phyloP scores from a whole-genome alignment of 1,139 yeast genomes.

The Magnusiomyces suaveolens region DNA sequence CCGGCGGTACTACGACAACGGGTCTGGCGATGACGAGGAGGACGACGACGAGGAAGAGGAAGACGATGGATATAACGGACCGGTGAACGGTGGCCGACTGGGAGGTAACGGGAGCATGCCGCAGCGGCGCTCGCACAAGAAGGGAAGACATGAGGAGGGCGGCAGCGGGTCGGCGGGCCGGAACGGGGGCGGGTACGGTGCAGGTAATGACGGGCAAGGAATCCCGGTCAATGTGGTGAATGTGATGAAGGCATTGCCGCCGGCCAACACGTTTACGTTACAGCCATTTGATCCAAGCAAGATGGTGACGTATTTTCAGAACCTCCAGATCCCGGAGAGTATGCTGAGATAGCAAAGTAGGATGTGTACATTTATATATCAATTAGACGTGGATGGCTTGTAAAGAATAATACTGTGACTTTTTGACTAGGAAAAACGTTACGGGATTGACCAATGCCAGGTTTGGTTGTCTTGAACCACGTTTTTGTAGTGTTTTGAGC shows the following conservation, averaged over 20 bases:
- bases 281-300: background rate
- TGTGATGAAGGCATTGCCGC: conserved; percentile 2
- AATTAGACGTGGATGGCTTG: too few species aligned
- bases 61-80: background rate
- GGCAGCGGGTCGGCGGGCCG: background rate
- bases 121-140: background rate
- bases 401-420: too few species aligned
- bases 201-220: background rate
- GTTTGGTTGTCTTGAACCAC: too few species aligned
- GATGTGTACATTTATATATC: too few species aligned
- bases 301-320: conserved; percentile 7
- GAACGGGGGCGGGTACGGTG: background rate
- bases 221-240: conserved; percentile 1
- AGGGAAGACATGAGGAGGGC: background rate
- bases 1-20: background rate
- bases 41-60: conserved; percentile 2
- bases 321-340: conserved; percentile 4
- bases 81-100: background rate
- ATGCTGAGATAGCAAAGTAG: background rate
- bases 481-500: too few species aligned
- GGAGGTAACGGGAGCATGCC: too few species aligned
- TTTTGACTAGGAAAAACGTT: too few species aligned
- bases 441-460: too few species aligned
- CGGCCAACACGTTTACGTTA: conserved; percentile 4
- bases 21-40: background rate